These are phyloP conservation scores for Candida lessepsii DNA, from an alignment of 805 yeast genomes.

Conservation along the genomic window DNA sequence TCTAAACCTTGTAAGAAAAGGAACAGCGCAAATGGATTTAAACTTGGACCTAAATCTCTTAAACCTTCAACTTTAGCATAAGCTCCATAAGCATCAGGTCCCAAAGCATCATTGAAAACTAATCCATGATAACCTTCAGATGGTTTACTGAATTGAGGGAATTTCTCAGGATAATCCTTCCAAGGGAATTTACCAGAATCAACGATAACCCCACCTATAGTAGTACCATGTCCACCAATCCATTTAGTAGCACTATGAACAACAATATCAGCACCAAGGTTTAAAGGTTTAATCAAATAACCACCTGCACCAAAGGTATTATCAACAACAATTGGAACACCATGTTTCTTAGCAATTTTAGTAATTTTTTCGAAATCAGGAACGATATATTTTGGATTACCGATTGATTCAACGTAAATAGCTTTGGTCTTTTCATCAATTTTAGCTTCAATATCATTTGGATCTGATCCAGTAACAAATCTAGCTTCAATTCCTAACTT, in stretches of 20 bases:
- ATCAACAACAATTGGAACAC: constrained; percentile 89
- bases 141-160: constrained; percentile 89
- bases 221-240: constrained; percentile 97
- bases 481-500: constrained; percentile 83
- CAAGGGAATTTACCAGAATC: constrained; percentile 95
- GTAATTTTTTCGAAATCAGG: constrained; percentile 84
- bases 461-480: constrained; percentile 80
- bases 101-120: constrained; percentile 76
- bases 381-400: constrained; percentile 88
- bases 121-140: constrained; percentile 93
- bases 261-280: constrained; percentile 88
- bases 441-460: constrained; percentile 66
- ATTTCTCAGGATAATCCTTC: constrained; percentile 62
- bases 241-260: constrained; percentile 96
- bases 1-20: constrained; percentile 88
- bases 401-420: constrained; percentile 83
- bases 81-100: constrained; percentile 69
- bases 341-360: constrained; percentile 78
- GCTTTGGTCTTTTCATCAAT: constrained; percentile 89
- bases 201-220: constrained; percentile 87
- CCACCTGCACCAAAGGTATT: constrained; percentile 99
- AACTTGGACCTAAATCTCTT: constrained; percentile 89
- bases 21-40: constrained; percentile 88
- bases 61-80: constrained; percentile 80
- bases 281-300: constrained; percentile 76